Conservation (phyloP, 192 early-diverging fungal genomes). For the Mortierella claussenii region DNA sequence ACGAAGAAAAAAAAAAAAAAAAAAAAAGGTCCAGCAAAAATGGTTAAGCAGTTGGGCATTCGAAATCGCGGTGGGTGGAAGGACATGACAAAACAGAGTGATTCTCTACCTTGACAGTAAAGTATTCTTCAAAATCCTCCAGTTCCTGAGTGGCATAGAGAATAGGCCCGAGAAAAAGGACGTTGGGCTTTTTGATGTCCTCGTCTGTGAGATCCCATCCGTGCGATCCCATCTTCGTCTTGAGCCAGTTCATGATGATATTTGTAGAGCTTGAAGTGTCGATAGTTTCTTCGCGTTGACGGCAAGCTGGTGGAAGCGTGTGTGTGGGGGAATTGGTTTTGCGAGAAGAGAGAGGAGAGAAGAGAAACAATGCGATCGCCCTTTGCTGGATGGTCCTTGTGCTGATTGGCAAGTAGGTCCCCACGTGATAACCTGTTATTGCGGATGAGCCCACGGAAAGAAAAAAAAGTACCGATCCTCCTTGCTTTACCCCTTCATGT, state of each 20-base stretch:
- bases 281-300: no score
- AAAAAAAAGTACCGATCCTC: no score
- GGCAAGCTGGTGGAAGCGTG: no score
- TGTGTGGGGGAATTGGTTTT: no score
- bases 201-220: conserved; percentile 49
- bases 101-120: conserved; percentile 35
- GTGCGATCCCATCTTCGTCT: conserved; percentile 52
- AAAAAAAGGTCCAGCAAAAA: neutral
- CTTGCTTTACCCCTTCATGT: no score
- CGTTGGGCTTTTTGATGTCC: conserved; percentile 48
- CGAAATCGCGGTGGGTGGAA: neutral
- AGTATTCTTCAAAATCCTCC: conserved; percentile 51
- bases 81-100: neutral
- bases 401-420: no score
- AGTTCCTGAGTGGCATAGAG: conserved; percentile 32
- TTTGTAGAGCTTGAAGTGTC: no score
- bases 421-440: no score
- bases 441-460: no score
- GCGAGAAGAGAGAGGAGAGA: no score
- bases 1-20: neutral
- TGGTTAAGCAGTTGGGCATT: neutral
- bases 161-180: conserved; percentile 35
- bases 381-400: no score
- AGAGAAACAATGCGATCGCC: no score
- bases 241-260: conserved; percentile 54